Evolutionary conservation across 768 basidiomycete species (phyloP).

Genomic region (Lactarius evosmus): DNA sequence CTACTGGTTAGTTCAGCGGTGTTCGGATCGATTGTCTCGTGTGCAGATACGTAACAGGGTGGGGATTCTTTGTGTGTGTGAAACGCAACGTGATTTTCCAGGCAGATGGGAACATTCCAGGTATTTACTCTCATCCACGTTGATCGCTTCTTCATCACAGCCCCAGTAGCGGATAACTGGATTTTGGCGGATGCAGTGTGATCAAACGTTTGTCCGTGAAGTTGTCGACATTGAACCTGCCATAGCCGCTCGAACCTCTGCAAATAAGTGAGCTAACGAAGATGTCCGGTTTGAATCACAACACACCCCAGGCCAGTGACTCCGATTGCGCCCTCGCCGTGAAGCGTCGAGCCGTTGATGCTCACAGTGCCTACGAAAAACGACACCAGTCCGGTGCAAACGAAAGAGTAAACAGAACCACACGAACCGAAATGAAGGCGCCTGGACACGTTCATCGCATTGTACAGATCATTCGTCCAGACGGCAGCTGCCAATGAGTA

Average conservation of each 20-base stretch:
- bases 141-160: background rate
- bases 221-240: slow-evolving; percentile 49
- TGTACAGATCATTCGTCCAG: slow-evolving; percentile 48
- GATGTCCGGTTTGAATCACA: background rate
- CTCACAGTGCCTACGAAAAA: slow-evolving; percentile 45
- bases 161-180: slow-evolving; percentile 4
- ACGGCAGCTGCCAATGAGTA: slow-evolving; percentile 51
- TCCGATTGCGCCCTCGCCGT: slow-evolving; percentile 41
- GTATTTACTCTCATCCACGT: background rate
- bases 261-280: background rate
- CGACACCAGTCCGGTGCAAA: background rate
- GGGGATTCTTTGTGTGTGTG: too few species aligned
- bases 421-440: slow-evolving; percentile 45
- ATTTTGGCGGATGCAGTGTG: slow-evolving; percentile 40
- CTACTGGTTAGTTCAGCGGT: background rate
- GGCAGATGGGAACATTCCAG: background rate
- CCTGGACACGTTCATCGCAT: slow-evolving; percentile 45
- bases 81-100: background rate
- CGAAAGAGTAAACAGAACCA: background rate
- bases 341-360: slow-evolving; percentile 54
- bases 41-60: background rate
- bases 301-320: slow-evolving; percentile 48
- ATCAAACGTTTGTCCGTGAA: slow-evolving; percentile 48
- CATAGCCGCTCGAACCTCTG: slow-evolving; percentile 44
- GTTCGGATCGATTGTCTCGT: background rate